These are phyloP conservation scores for Tetradesmus obliquus DNA, from an alignment of 139 green algal species.

Conservation along the genomic window DNA sequence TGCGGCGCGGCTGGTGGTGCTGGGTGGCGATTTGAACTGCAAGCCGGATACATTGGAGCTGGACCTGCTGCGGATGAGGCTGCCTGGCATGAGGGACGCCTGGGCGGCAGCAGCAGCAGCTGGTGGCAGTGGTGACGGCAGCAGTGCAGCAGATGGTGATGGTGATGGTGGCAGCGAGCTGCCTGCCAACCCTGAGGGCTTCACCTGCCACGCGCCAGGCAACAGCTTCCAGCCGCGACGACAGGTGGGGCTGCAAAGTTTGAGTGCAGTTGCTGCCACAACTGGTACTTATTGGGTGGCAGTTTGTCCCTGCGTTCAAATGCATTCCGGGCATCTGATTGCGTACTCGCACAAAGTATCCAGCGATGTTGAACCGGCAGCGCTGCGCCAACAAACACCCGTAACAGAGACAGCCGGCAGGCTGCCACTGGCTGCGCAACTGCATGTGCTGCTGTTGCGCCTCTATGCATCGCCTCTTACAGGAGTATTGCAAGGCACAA, in stretches of 20 bases:
- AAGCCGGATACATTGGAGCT: conserved; percentile 57
- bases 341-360: too few species aligned
- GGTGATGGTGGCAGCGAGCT: not conserved
- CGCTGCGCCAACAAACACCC: too few species aligned
- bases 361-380: too few species aligned
- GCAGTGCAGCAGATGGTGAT: conserved; percentile 14
- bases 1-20: conserved; percentile 22
- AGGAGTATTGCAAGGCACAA: too few species aligned
- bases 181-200: conserved; percentile 30
- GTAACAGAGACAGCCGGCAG: too few species aligned
- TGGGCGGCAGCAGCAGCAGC: conserved; percentile 44
- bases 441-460: too few species aligned
- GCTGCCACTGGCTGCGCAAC: too few species aligned
- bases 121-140: not conserved
- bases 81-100: conserved; percentile 46
- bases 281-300: too few species aligned
- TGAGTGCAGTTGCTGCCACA: too few species aligned
- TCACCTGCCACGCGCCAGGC: conserved; percentile 56
- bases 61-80: conserved; percentile 49
- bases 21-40: conserved; percentile 64
- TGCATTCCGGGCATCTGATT: too few species aligned
- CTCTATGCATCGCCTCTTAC: too few species aligned
- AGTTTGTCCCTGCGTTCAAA: too few species aligned
- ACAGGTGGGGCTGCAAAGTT: conserved; percentile 30
- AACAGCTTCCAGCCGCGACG: conserved; percentile 54